Percentiles rank a stretch among this genome's conserved stretches.
Conservation (phyloP, 176 grass and related monocot genomes). For the Puccinellia tenuiflora region DNA sequence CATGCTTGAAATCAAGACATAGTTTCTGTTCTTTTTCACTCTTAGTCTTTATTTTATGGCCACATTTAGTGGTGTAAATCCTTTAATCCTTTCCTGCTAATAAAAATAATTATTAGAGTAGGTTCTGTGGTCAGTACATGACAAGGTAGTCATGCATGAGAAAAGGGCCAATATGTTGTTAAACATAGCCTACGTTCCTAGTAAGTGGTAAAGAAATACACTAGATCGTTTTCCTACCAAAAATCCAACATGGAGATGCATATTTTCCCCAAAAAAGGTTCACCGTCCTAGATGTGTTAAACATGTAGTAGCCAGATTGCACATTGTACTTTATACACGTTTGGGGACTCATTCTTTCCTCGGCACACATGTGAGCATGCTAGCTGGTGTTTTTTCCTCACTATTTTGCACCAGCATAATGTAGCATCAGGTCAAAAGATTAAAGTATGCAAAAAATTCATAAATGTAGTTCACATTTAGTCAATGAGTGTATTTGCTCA, state of each 20-base stretch:
- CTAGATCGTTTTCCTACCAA: neutral
- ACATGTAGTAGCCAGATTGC: neutral
- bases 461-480: neutral
- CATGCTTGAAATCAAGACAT: slow-evolving; percentile 1
- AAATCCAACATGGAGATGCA: neutral
- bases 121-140: neutral
- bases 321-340: neutral
- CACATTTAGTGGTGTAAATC: neutral
- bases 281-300: neutral
- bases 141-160: neutral
- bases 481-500: slow-evolving; percentile 4
- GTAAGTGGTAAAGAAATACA: neutral
- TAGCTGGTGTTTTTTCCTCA: neutral
- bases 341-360: neutral
- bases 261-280: neutral
- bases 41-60: neutral
- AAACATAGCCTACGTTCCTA: neutral
- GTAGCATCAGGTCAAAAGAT: slow-evolving; percentile 2
- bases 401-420: neutral
- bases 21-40: neutral
- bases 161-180: neutral
- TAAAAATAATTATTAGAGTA: neutral
- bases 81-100: neutral
- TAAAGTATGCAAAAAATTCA: neutral
- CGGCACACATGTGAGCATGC: neutral